Evolutionary conservation across 2,329 filamentous ascomycete genomes (phyloP).

Genomic region (Ramularia collo-cygni): DNA sequence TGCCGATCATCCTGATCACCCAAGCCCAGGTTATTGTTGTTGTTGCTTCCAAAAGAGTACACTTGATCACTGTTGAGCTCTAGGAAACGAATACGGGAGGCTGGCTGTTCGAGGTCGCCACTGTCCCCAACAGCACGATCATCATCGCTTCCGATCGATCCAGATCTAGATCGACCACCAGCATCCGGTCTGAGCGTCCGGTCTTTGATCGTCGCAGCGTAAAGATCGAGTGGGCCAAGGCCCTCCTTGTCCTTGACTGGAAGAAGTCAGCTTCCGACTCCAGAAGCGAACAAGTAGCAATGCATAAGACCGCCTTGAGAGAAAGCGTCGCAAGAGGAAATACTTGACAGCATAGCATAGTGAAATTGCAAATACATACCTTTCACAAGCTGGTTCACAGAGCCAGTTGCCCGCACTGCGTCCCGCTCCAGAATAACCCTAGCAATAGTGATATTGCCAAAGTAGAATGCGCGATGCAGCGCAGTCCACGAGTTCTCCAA

Average conservation of each 20-base stretch:
- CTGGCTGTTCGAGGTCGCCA: conserved; percentile 41
- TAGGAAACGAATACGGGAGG: conserved; percentile 14
- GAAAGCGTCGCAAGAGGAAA: too few species aligned
- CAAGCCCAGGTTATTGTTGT: conserved; percentile 84
- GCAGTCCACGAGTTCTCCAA: conserved; percentile 93
- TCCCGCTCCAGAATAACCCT: conserved; percentile 75
- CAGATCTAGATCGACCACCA: conserved; percentile 27
- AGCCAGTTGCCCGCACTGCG: conserved; percentile 55
- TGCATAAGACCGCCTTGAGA: too few species aligned
- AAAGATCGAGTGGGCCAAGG: conserved; percentile 89
- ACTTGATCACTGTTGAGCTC: conserved; percentile 68
- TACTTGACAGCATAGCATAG: too few species aligned
- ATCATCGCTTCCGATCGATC: conserved; percentile 35
- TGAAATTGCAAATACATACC: too few species aligned
- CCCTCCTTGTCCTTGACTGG: conserved; percentile 85
- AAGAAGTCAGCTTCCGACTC: too few species aligned
- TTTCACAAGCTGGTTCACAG: conserved; percentile 68
- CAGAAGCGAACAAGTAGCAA: too few species aligned
- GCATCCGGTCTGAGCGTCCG: conserved; percentile 51
- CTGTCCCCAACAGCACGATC: conserved; percentile 44
- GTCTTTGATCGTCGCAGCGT: conserved; percentile 76
- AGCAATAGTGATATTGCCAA: conserved; percentile 81
- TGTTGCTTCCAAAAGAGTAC: conserved; percentile 93
- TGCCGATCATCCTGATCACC: conserved; percentile 95
- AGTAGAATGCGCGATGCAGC: conserved; percentile 82